Evolutionary conservation across 208 protist species (phyloP), one percentile per base, ranked within the genome.

Genomic region (Strigomonas galati): DNA sequence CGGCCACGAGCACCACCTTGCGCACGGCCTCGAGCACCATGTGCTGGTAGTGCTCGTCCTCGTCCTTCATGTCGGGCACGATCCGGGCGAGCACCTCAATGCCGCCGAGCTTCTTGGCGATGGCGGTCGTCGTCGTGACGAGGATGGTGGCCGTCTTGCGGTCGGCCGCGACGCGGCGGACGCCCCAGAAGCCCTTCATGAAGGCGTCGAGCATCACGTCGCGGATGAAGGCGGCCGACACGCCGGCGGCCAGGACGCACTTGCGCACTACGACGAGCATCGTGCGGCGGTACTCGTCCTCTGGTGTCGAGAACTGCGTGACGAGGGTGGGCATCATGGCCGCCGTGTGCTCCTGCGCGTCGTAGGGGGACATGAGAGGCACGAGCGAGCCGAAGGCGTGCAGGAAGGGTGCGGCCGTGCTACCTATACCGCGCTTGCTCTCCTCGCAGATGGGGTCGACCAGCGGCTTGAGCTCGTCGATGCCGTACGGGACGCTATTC

Each of bases 211-310:
- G 69, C 60, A 98, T 91, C 28, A 98, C 85, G 31, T 85, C 64
- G n/a, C 83, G 74, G 57, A 99, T 93, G 69, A 98, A 98, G 27
- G 82, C 72, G 23, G 93, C 70, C 24, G 95, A 89, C 7, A 99
- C 97, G 60, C 98, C 98, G 6, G 99, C 97, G 0, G 98, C 99
- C 4, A 72, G 69, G 7, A 99, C 95, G 81, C 98, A 99, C 78
- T 99, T 97, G 55, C 98, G 97, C 23, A 99, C 94, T 0, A 99
- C 98, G 61, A 98, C 98, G 23, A 99, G 85, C 49, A 99, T 89
- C 67, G 99, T 99, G 75, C 98, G 98, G 65, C 99, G 99, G 89
- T 99, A 99, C 78, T 99, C 98, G 60, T 99, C 97, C 72, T 99
- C 98, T 14, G 97, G 97, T 14, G 84, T 93, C 61, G 78, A 87